Evolutionary conservation across 257 asterid species (phyloP), one percentile per base, ranked within the genome.

Genomic region (Gardenia jasminoides): DNA sequence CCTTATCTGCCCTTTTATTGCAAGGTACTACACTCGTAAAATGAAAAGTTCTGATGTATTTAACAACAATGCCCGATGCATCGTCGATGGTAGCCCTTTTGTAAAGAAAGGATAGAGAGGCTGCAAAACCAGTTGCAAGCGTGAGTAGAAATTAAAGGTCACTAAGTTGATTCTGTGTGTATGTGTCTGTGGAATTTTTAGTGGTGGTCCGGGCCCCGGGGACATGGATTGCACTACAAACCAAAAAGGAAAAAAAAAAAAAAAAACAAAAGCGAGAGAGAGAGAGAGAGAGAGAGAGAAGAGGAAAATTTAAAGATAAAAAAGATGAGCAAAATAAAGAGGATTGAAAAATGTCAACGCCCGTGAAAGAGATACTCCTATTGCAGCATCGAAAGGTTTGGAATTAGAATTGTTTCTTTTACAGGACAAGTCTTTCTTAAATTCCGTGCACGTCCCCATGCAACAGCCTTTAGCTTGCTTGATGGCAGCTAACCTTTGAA

Each of bases 201-300:
- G 90, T 87, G 95, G 95, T 89, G 95, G 95, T 90, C 95, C 92
- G 11, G 48, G 48, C 48, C 48, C 7, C 48, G 11, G 70, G 67
- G 28, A 72, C 68, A 76, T 83, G 11, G 44, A 69, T n/a, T 39
- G 59, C 44, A 84, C 85, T 72, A 76, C 79, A 67, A 84, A 68
- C 65, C 77, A 76, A 81, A 84, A 84, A 47, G 48, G 6, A 28
- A 70, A 86, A 76, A 80, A 71, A 33, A 66, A 82, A 78, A 33
- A 62, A 26, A 75, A 52, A 66, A 72, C 66, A 24, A 76, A 70
- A 22, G 54, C 6, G 4, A 36, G 4, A 78, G 33, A 62, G 39
- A 17, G 56, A 81, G 59, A 33, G 31, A 70, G 79, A 78, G 28
- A 54, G 39, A 17, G 58, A 79, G 61, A 26, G 44, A 81, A 71